phyloP scores from a whole-genome alignment of 225 moss, liverwort and hornwort genomes.

The Anthoceros angustus region DNA sequence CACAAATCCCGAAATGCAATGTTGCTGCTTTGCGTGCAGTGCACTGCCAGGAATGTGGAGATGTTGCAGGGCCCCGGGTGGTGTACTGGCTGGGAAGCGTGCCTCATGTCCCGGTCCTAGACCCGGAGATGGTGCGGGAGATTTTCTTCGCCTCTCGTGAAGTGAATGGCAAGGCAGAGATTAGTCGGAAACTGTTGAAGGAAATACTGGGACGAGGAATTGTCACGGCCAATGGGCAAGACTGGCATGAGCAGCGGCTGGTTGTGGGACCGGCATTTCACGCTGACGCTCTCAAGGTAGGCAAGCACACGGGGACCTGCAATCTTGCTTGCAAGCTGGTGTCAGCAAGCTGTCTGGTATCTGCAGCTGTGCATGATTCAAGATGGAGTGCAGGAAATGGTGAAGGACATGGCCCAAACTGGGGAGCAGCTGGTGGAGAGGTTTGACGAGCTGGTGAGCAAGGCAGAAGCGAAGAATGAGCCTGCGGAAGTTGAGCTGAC shows the following conservation, averaged over 20 bases:
- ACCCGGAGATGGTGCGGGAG: conserved; percentile 1
- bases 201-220: conserved; percentile 14
- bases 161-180: background rate
- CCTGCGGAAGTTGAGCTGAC: conserved; percentile 15
- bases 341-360: background rate
- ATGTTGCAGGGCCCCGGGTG: background rate
- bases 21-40: background rate
- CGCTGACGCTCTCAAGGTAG: conserved; percentile 17
- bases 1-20: background rate
- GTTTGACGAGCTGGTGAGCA: conserved; percentile 11
- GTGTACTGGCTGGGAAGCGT: background rate
- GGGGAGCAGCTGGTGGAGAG: conserved; percentile 5
- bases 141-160: background rate
- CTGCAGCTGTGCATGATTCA: too few species aligned
- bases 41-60: background rate
- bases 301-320: background rate
- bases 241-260: conserved; percentile 23
- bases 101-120: background rate
- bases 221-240: conserved; percentile 11
- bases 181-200: background rate
- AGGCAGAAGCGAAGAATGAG: background rate
- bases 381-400: conserved; percentile 13
- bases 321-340: background rate
- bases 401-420: conserved; percentile 15
- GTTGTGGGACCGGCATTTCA: conserved; percentile 26